Base-by-base conservation (phyloP, 345 rosid genomes). In the Eucalyptus curtisii region DNA sequence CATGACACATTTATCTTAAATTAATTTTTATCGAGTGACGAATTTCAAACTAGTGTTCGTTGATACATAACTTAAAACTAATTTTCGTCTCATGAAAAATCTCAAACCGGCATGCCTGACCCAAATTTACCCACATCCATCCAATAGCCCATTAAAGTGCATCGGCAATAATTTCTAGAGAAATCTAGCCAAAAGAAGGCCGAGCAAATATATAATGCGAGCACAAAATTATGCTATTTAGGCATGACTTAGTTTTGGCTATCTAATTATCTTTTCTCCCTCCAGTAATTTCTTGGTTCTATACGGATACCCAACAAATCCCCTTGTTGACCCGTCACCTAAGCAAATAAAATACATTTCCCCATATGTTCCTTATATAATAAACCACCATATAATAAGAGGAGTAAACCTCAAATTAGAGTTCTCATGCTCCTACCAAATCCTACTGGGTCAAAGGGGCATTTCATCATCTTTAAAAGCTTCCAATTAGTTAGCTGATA, bases 61-160 rank as follows among this genome's bases (percentile, higher is more conserved):
- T 31, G 3, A 33, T 22, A 1, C 45, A 3, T 9, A 33, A 5
- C 25, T 19, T 40, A 19, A 10, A 71, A 71, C 2, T 12, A 20
- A 22, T 11, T 76, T 76, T 3, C 8, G 0, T 40, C 30, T 20
- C 5, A 1, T 22, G 47, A 76, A 40, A 76, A 20, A 76, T 76
- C 0, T 12, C 27, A 10, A 71, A 71, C 8, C 0, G 0, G 2
- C 1, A 33, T 33, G 1, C 13, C 0, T 2, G 0, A 68, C 1
- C 27, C 14, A 2, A 76, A 2, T 76, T 22, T 76, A 3, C 30
- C 27, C 7, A 40, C 45, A 76, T 76, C 27, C 13, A 3, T 37
- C 45, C 5, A 71, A 0, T 37, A 19, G 6, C 27, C 13, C 27
- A 4, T 19, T 9, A 71, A 3, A 71, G 12, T 20, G 25, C 82